Percentiles rank a stretch among this genome's conserved stretches.
These are phyloP conservation scores for Thelonectria discophora DNA, from an alignment of 2,329 filamentous ascomycete genomes.

Conservation along the genomic window DNA sequence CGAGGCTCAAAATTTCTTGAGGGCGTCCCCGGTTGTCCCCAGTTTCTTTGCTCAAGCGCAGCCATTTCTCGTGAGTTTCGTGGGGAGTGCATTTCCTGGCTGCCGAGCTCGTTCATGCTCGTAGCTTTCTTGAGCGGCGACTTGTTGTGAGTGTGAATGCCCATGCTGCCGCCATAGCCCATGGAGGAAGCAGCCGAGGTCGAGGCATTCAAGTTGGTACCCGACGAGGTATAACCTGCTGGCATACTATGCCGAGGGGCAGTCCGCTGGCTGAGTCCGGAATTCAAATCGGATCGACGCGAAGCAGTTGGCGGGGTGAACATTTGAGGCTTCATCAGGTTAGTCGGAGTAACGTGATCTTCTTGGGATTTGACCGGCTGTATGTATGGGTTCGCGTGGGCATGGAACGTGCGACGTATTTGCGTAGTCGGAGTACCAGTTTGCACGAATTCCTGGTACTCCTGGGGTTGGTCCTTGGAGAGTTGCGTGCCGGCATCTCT, in stretches of 20 bases:
- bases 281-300: constrained; percentile 47
- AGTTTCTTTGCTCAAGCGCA: constrained; percentile 60
- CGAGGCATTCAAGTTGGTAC: constrained; percentile 32
- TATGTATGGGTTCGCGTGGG: constrained; percentile 82
- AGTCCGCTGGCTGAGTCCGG: constrained; percentile 42
- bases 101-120: constrained; percentile 67
- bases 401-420: constrained; percentile 79
- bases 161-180: constrained; percentile 75
- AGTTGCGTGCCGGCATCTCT: constrained; percentile 83
- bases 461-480: constrained; percentile 57
- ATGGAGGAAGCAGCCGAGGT: constrained; percentile 38
- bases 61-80: constrained; percentile 71
- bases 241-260: constrained; percentile 49
- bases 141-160: constrained; percentile 80
- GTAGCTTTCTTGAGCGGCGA: constrained; percentile 84
- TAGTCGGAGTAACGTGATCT: constrained; percentile 50
- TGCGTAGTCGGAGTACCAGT: constrained; percentile 65
- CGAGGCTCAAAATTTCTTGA: constrained; percentile 49
- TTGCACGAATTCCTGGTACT: constrained; percentile 56
- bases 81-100: constrained; percentile 55
- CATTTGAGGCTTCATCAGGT: constrained; percentile 51
- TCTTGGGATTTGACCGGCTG: constrained; percentile 61
- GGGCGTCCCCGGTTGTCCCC: constrained; percentile 51
- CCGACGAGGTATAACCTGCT: constrained; percentile 42
- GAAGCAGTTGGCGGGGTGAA: constrained; percentile 53